A percentile compares a stretch with the other conserved stretches of the same genome.
These are phyloP conservation scores for Phytophthora crassamura DNA, from an alignment of 352 stramenopile species.

Conservation along the genomic window DNA sequence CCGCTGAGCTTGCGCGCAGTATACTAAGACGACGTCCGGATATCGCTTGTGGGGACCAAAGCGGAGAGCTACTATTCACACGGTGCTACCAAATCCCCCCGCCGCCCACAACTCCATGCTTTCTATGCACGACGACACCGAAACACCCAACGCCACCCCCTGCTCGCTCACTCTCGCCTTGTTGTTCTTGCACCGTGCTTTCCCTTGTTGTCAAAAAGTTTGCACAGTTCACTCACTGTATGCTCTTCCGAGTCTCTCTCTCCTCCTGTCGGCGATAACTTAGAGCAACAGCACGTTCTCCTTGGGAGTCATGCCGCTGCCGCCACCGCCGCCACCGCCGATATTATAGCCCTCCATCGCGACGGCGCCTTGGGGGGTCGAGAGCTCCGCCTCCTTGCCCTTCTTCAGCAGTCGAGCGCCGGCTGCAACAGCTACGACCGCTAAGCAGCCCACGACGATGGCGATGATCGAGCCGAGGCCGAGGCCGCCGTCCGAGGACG, in stretches of 20 bases:
- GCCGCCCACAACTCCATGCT: constrained; percentile 14
- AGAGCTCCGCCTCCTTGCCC: constrained; percentile 57
- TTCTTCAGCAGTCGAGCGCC: constrained; percentile 76
- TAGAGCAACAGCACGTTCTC: constrained; percentile 86
- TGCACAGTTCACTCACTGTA: constrained; percentile 45
- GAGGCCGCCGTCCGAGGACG: constrained; percentile 17
- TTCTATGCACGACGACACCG: constrained; percentile 33
- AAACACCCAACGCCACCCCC: constrained; percentile 30
- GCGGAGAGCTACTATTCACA: constrained; percentile 43
- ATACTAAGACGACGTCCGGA: constrained; percentile 30
- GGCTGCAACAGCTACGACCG: constrained; percentile 72
- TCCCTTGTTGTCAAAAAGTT: constrained; percentile 38
- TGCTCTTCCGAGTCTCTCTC: constrained; percentile 33
- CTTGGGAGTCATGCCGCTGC: constrained; percentile 80
- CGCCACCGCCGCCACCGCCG: constrained; percentile 46
- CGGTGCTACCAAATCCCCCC: constrained; percentile 19
- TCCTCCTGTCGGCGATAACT: constrained; percentile 51
- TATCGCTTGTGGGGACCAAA: constrained; percentile 16
- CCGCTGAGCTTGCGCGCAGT: constrained; percentile 3
- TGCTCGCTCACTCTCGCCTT: constrained; percentile 13
- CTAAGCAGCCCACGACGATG: constrained; percentile 76
- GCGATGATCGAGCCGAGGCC: constrained; percentile 52
- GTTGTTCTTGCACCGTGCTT: constrained; percentile 18
- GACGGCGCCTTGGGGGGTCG: constrained; percentile 51
- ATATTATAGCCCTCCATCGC: constrained; percentile 60